Evolutionary conservation across 1,284 basidiomycete species (phyloP).

Genomic region (Ceratobasidium sp.): DNA sequence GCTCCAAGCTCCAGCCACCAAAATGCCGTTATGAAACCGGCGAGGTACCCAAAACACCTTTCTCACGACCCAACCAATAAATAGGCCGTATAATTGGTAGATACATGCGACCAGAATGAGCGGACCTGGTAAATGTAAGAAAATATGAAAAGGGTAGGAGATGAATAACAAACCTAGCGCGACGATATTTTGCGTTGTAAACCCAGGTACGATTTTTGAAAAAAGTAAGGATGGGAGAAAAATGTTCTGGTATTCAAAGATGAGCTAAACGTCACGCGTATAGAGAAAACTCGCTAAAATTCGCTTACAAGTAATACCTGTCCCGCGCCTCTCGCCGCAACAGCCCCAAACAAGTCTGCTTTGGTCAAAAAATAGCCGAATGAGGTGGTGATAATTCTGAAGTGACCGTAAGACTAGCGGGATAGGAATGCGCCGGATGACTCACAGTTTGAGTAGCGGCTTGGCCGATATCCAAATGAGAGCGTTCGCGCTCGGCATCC

Average conservation of each 20-base stretch:
- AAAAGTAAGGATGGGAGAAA: constrained; percentile 80
- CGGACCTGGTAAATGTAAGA: constrained; percentile 61
- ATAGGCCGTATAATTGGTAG: constrained; percentile 69
- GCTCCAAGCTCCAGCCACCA: constrained; percentile 74
- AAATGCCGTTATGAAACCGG: constrained; percentile 77
- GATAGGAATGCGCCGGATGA: constrained; percentile 29
- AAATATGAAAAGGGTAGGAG: constrained; percentile 52
- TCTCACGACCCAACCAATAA: constrained; percentile 70
- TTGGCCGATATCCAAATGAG: constrained; percentile 72
- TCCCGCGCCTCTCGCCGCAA: constrained; percentile 71
- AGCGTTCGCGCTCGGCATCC: constrained; percentile 57
- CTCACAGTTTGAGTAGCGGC: constrained; percentile 73
- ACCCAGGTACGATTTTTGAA: constrained; percentile 81
- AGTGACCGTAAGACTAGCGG: constrained; percentile 22
- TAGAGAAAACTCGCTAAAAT: constrained; percentile 6
- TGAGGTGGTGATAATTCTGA: constrained; percentile 67
- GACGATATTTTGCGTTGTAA: constrained; percentile 73
- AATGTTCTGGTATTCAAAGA: constrained; percentile 67
- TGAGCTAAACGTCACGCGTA: background rate
- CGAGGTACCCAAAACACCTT: constrained; percentile 84
- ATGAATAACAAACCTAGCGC: constrained; percentile 67
- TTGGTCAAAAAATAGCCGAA: constrained; percentile 73
- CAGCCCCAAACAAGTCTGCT: constrained; percentile 70
- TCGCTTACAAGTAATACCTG: constrained; percentile 69
- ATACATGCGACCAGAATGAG: constrained; percentile 68